These are phyloP conservation scores for Colletotrichum neosansevieriae DNA, from an alignment of 2,329 filamentous ascomycete species.

Conservation along the genomic window DNA sequence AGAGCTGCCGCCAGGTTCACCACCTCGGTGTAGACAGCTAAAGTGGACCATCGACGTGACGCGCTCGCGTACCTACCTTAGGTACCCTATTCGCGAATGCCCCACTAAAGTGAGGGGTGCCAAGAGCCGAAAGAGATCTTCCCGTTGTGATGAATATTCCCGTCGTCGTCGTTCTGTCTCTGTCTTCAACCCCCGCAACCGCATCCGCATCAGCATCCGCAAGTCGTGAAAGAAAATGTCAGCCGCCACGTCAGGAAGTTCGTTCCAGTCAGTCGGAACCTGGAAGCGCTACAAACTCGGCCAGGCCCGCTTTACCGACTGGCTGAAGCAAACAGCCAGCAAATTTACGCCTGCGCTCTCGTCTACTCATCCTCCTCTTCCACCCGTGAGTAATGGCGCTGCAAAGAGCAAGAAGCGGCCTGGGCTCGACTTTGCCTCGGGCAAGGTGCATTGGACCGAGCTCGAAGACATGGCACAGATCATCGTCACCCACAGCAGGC, in stretches of 20 bases:
- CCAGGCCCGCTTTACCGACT: slow-evolving; percentile 17
- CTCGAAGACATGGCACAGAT: background rate
- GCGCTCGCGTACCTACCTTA: background rate
- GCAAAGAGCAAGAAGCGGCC: background rate
- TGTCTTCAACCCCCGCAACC: too few relatives aligned
- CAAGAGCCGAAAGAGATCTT: too few relatives aligned
- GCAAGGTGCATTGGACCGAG: slow-evolving; percentile 14
- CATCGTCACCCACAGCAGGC: slow-evolving; percentile 10
- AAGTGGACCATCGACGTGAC: background rate
- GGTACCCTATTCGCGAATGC: too few relatives aligned
- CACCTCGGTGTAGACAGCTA: rapidly evolving
- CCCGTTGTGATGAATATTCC: too few relatives aligned
- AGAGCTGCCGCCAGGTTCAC: too few relatives aligned
- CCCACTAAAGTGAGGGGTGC: too few relatives aligned
- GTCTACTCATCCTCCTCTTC: too few relatives aligned
- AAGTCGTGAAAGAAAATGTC: background rate
- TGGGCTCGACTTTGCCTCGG: background rate
- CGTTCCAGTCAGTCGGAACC: slow-evolving; percentile 5
- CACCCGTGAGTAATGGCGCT: background rate
- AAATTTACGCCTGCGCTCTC: background rate
- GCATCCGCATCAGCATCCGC: too few relatives aligned
- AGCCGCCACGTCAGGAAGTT: background rate
- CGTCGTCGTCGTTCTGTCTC: too few relatives aligned
- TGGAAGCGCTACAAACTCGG: slow-evolving; percentile 22
- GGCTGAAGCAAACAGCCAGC: slow-evolving; percentile 14